A percentile compares a stretch with the other conserved stretches of the same genome.
Conservation (phyloP, 2,329 filamentous ascomycete species). For the Verticillium zaregamsianum region DNA sequence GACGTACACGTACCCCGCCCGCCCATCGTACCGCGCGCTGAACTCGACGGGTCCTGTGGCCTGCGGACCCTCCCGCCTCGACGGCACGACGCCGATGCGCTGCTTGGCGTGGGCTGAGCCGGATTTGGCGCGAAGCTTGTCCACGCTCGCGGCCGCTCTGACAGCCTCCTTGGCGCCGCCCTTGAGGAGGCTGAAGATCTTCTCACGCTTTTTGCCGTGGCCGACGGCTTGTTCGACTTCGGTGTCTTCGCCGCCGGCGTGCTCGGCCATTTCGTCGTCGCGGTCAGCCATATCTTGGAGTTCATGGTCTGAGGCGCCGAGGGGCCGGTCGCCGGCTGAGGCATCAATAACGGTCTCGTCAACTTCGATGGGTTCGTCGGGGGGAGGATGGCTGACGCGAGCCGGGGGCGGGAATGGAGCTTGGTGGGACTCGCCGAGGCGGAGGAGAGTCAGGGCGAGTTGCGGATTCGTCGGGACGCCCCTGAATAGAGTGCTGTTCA, state of each 20-base stretch:
- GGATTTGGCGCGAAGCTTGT: conserved; percentile 7
- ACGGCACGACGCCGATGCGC: neutral
- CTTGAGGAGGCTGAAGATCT: conserved; percentile 6
- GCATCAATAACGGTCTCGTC: neutral
- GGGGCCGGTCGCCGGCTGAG: conserved; percentile 2
- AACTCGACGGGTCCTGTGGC: conserved; percentile 2
- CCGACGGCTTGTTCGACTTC: conserved; percentile 1
- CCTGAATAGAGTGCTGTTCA: conserved; percentile 56
- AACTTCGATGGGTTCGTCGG: neutral
- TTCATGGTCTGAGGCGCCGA: neutral
- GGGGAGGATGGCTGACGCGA: neutral
- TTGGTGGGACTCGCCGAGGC: conserved; percentile 63
- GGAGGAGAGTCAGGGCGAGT: conserved; percentile 60
- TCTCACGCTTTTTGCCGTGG: conserved; percentile 1
- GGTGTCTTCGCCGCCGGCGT: conserved; percentile 2
- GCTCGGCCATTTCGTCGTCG: neutral
- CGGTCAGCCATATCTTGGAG: neutral
- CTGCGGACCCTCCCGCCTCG: neutral
- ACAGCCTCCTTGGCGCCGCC: conserved; percentile 4
- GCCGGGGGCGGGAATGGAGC: conserved; percentile 52
- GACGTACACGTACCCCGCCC: conserved; percentile 1
- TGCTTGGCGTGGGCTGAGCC: neutral
- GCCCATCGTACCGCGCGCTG: conserved; percentile 1
- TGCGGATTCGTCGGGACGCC: conserved; percentile 68
- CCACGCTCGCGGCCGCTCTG: neutral